phyloP scores from a whole-genome alignment of 1,284 basidiomycete species.

The Trichosporon sp. region DNA sequence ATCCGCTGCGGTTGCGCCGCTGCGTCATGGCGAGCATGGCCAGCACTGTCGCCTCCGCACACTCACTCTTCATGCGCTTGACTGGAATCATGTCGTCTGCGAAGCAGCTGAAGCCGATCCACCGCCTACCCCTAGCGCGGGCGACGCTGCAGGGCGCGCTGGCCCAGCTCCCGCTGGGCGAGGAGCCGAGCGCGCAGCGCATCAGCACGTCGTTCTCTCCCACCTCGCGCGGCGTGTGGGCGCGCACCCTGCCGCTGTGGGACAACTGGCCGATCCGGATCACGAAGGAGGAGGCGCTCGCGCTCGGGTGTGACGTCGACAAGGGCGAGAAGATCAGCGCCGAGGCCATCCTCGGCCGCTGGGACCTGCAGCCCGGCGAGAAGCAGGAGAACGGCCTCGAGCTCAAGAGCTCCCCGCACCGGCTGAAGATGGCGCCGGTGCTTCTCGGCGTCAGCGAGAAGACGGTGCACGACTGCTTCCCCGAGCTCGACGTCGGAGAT shows the following conservation, averaged over 20 bases:
- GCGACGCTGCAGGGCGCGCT: conserved; percentile 33
- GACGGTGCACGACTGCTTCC: conserved; percentile 69
- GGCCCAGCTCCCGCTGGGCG: conserved; percentile 32
- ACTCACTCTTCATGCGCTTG: conserved; percentile 4
- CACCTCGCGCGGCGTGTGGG: conserved; percentile 55
- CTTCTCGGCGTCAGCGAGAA: conserved; percentile 64
- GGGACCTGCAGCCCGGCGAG: conserved; percentile 26
- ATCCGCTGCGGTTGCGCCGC: neutral
- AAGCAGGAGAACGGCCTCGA: conserved; percentile 26
- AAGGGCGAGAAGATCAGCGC: conserved; percentile 46
- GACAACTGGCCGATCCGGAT: conserved; percentile 81
- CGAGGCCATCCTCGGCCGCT: conserved; percentile 57
- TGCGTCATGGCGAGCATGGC: too few relatives aligned
- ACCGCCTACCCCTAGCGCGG: conserved; percentile 36
- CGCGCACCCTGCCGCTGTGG: conserved; percentile 76
- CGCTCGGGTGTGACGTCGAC: conserved; percentile 59
- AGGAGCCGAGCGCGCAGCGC: conserved; percentile 66
- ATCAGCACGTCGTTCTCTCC: conserved; percentile 58
- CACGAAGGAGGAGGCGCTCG: conserved; percentile 57
- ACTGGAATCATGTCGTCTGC: neutral
- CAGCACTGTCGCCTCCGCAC: neutral
- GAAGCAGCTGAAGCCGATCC: conserved; percentile 23
- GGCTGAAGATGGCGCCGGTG: conserved; percentile 55
- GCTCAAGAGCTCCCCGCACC: conserved; percentile 46
- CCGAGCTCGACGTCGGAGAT: conserved; percentile 82